Evolutionary conservation across 371 early-diverging fungal genomes (phyloP).

Genomic region (Lichtheimia ornata): DNA sequence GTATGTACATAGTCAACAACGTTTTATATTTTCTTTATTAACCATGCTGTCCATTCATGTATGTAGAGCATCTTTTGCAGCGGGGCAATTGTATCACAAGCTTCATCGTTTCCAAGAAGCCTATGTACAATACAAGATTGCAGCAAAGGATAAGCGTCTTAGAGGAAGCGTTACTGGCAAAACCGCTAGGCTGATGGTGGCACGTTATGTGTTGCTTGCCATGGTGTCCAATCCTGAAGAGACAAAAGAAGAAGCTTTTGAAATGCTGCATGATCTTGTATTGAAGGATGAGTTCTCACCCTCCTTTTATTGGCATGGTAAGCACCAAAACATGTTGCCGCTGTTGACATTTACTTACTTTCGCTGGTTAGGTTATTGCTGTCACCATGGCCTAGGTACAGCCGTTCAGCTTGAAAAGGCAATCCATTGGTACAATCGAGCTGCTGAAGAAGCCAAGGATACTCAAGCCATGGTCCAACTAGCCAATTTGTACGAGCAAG

Average conservation of each 20-base stretch:
- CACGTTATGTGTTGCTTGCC: conserved; percentile 35
- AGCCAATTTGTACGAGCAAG: conserved; percentile 29
- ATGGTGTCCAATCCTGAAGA: conserved; percentile 1
- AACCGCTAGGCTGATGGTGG: conserved; percentile 37
- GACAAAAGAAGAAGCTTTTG: conserved; percentile 32
- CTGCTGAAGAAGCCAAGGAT: conserved; percentile 27
- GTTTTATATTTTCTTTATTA: not conserved
- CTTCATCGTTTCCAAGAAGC: conserved; percentile 38
- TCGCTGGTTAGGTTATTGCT: conserved; percentile 23
- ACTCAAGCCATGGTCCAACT: conserved; percentile 30
- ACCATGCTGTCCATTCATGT: not conserved
- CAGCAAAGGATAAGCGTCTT: conserved; percentile 31
- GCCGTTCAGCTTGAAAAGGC: conserved; percentile 19
- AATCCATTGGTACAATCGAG: conserved; percentile 26
- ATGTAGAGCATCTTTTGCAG: conserved; percentile 45
- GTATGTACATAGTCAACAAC: conserved; percentile 16
- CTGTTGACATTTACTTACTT: not conserved
- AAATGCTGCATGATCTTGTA: conserved; percentile 24
- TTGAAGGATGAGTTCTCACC: conserved; percentile 28
- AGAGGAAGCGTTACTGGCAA: conserved; percentile 26
- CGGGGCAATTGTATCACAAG: conserved; percentile 42
- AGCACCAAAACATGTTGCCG: not conserved
- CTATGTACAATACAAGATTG: conserved; percentile 32
- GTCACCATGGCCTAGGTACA: conserved; percentile 32
- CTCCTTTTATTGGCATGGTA: conserved; percentile 46